These are phyloP conservation scores for Exophiala calicioides DNA, from an alignment of 2,329 filamentous ascomycete genomes.

Conservation along the genomic window DNA sequence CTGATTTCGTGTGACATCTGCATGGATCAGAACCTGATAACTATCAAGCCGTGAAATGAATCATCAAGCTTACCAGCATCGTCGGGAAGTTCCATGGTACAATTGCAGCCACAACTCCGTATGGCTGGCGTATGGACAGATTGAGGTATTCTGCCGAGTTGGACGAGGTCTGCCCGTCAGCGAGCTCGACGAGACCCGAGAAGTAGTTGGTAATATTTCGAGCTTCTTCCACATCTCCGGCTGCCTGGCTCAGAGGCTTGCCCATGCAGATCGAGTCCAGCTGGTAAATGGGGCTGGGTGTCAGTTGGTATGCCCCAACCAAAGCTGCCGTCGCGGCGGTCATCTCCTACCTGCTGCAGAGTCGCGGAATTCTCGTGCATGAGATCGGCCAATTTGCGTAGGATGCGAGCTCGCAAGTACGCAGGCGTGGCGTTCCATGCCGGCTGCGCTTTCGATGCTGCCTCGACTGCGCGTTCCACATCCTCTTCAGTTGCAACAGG, in stretches of 20 bases:
- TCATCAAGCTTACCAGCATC: slow-evolving; percentile 20
- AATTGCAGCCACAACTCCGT: slow-evolving; percentile 42
- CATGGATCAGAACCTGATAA: no score
- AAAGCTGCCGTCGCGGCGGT: not conserved
- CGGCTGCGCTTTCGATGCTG: slow-evolving; percentile 39
- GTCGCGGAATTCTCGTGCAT: slow-evolving; percentile 64
- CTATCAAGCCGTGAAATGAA: no score
- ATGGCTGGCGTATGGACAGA: slow-evolving; percentile 32
- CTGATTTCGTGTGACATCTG: slow-evolving; percentile 51
- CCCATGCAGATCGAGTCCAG: slow-evolving; percentile 80
- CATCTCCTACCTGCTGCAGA: slow-evolving; percentile 43
- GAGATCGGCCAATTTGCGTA: slow-evolving; percentile 50
- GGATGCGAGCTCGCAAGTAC: slow-evolving; percentile 29
- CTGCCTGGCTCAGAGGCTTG: slow-evolving; percentile 66
- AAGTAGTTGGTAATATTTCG: slow-evolving; percentile 12
- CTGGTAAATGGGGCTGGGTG: slow-evolving; percentile 40
- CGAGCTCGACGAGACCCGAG: slow-evolving; percentile 8
- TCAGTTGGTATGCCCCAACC: no score
- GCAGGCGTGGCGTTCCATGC: slow-evolving; percentile 34
- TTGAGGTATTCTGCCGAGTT: slow-evolving; percentile 28
- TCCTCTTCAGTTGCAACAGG: not conserved
- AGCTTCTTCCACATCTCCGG: slow-evolving; percentile 6
- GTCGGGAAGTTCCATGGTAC: slow-evolving; percentile 44
- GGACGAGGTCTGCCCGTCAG: no score
- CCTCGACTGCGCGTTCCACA: slow-evolving; percentile 32